Conservation (phyloP, 2,329 filamentous ascomycete species). For the Aspergillus clavatus region DNA sequence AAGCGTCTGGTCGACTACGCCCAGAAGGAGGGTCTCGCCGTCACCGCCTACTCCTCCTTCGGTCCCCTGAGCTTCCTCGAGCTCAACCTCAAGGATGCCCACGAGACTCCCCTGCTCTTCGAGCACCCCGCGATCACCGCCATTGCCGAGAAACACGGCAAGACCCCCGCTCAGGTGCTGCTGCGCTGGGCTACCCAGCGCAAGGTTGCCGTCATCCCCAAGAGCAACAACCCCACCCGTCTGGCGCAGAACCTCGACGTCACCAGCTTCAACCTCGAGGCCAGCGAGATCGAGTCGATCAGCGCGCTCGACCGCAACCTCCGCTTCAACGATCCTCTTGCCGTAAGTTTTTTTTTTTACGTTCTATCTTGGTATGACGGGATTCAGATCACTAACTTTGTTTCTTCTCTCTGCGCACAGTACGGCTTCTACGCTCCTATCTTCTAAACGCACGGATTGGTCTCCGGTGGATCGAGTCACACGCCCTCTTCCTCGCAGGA, state of each 20-base stretch:
- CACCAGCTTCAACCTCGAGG: slow-evolving; percentile 59
- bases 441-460: slow-evolving; percentile 39
- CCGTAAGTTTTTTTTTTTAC: slow-evolving; percentile 55
- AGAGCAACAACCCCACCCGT: slow-evolving; percentile 17
- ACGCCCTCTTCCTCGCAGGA: no score
- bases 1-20: slow-evolving; percentile 64
- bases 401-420: slow-evolving; percentile 35
- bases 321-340: slow-evolving; percentile 72
- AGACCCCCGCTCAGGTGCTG: slow-evolving; percentile 73
- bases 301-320: slow-evolving; percentile 59
- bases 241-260: slow-evolving; percentile 65
- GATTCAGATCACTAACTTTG: neutral
- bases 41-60: slow-evolving; percentile 82
- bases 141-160: slow-evolving; percentile 65
- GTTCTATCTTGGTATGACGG: no score
- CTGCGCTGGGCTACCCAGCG: slow-evolving; percentile 85
- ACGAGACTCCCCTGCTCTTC: slow-evolving; percentile 64
- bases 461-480: neutral
- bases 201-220: slow-evolving; percentile 52
- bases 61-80: slow-evolving; percentile 75
- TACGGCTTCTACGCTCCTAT: slow-evolving; percentile 49
- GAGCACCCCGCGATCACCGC: slow-evolving; percentile 60
- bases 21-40: slow-evolving; percentile 62
- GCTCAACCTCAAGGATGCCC: slow-evolving; percentile 65
- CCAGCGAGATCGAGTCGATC: slow-evolving; percentile 64